Percentiles rank a stretch among this genome's conserved stretches.
phyloP scores from a whole-genome alignment of 2,329 filamentous ascomycete genomes.

The Mycosphaerella arachidis region DNA sequence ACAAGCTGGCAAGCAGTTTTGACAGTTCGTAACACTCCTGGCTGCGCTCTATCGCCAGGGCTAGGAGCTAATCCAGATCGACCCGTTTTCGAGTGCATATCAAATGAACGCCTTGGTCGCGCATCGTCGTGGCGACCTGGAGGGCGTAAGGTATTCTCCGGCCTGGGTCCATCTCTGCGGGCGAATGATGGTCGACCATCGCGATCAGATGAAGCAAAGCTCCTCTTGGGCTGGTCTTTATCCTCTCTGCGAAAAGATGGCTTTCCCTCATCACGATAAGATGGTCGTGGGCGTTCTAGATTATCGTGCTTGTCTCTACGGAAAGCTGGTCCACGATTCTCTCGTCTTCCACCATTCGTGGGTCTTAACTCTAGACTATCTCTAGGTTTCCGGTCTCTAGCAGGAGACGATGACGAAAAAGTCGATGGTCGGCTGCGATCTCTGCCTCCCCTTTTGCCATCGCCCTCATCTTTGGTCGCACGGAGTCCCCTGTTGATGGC shows the following conservation, averaged over 20 bases:
- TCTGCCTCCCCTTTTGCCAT: slow-evolving; percentile 14
- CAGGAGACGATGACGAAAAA: not conserved
- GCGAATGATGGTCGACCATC: not conserved
- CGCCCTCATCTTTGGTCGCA: slow-evolving; percentile 17
- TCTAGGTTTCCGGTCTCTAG: not conserved
- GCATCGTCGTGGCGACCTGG: not conserved
- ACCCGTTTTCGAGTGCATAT: not conserved
- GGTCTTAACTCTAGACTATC: not conserved
- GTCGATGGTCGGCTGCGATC: slow-evolving; percentile 5
- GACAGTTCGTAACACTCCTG: slow-evolving; percentile 5
- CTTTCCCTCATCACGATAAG: not conserved
- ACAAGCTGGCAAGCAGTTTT: slow-evolving; percentile 18
- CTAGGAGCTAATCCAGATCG: not conserved
- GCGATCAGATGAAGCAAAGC: not conserved
- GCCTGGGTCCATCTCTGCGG: not conserved
- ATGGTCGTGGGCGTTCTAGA: not conserved
- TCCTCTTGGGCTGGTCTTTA: not conserved
- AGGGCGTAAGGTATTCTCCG: not conserved
- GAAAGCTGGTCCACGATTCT: not conserved
- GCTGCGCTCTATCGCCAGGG: not conserved
- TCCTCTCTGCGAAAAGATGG: not conserved
- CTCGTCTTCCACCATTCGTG: not conserved
- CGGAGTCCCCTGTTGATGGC: slow-evolving; percentile 66
- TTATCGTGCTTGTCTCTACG: not conserved
- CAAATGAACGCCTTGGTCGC: not conserved